Percentiles rank a stretch among this genome's conserved stretches.
Evolutionary conservation across 2,329 filamentous ascomycete species (phyloP).

Genomic region (Botrytis porri): DNA sequence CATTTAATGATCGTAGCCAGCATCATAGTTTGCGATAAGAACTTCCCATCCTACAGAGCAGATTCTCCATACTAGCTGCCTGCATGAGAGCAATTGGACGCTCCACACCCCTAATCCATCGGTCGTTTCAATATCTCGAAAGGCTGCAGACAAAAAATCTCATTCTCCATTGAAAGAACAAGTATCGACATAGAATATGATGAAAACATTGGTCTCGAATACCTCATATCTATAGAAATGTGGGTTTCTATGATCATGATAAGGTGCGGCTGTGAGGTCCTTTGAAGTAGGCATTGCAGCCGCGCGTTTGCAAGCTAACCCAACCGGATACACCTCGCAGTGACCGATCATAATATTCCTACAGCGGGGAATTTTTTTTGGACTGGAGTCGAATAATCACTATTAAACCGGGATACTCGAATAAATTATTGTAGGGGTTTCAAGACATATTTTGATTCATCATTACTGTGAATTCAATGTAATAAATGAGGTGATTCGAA

Average conservation of each 20-base stretch:
- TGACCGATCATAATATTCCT: neutral
- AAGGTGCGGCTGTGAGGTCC: conserved; percentile 10
- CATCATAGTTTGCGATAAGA: neutral
- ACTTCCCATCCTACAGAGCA: neutral
- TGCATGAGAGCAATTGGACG: neutral
- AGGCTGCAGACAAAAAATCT: no score
- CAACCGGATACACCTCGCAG: neutral
- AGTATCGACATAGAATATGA: neutral
- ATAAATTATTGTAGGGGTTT: neutral
- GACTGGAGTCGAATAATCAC: neutral
- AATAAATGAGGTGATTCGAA: neutral
- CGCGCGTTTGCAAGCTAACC: neutral
- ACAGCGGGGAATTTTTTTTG: neutral
- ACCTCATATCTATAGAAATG: neutral
- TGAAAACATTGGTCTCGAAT: neutral
- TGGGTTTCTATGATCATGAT: neutral
- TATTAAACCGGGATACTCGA: neutral
- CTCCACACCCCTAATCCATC: neutral
- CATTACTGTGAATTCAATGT: neutral
- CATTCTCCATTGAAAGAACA: no score
- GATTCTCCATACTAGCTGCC: neutral
- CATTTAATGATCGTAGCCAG: neutral
- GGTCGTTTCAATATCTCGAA: neutral
- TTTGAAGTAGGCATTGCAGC: neutral
- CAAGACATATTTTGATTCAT: neutral